A percentile compares a stretch with the other conserved stretches of the same genome.
phyloP scores from a whole-genome alignment of 495 filamentous ascomycete species.

The Peziza echinospora region DNA sequence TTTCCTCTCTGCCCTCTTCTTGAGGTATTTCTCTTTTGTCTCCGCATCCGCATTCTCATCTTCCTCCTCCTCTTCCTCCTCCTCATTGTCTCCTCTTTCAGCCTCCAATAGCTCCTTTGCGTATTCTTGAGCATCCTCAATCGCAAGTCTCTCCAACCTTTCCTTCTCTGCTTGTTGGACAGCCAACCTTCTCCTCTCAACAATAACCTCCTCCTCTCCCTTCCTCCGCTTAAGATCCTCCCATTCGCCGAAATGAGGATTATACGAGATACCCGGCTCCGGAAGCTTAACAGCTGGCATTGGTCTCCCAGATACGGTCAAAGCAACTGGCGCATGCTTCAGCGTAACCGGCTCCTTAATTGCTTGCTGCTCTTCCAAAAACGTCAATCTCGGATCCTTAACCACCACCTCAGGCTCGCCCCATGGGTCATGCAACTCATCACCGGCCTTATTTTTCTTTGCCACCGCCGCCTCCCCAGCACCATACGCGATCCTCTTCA shows the following conservation, averaged over 20 bases:
- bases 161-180: conserved; percentile 33
- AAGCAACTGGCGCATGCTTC: conserved; percentile 51
- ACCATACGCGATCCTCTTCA: conserved; percentile 60
- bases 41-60: conserved; percentile 49
- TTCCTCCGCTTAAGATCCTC: conserved; percentile 47
- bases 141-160: conserved; percentile 1
- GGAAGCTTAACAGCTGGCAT: conserved; percentile 63
- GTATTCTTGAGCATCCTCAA: conserved; percentile 23
- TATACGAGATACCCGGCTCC: conserved; percentile 69
- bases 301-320: conserved; percentile 52
- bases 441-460: conserved; percentile 28
- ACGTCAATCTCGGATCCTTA: conserved; percentile 28
- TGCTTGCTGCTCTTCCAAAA: conserved; percentile 38
- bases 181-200: conserved; percentile 54
- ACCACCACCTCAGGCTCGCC: conserved; percentile 28
- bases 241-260: conserved; percentile 71
- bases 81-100: conserved; percentile 45
- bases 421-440: conserved; percentile 53
- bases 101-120: conserved; percentile 35
- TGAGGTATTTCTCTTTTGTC: conserved; percentile 36
- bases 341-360: conserved; percentile 56
- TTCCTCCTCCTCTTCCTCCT: conserved; percentile 77
- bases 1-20: conserved; percentile 60
- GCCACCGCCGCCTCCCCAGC: conserved; percentile 24
- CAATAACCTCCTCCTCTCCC: conserved; percentile 54